A percentile compares a stretch with the other conserved stretches of the same genome.
Conservation (phyloP, 805 yeast species). For the Candida suzukii region DNA sequence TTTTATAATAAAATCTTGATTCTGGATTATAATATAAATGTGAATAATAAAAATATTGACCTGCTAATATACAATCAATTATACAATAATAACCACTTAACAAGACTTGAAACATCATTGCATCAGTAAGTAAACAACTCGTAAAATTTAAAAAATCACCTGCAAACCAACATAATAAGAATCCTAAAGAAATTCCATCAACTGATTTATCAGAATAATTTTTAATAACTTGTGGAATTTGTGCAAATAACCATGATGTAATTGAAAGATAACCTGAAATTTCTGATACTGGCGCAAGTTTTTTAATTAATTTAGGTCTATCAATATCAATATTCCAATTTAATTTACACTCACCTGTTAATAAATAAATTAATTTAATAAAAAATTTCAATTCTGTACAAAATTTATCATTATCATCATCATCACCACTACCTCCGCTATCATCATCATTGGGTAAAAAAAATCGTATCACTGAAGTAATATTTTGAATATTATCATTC, state of each 20-base stretch:
- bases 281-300: constrained; percentile 19
- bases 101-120: constrained; percentile 40
- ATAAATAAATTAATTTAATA: constrained; percentile 13
- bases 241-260: constrained; percentile 66
- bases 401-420: constrained; percentile 4
- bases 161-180: constrained; percentile 54
- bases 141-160: constrained; percentile 54
- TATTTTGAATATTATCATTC: no score
- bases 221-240: constrained; percentile 58
- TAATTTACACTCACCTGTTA: constrained; percentile 18
- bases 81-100: constrained; percentile 42
- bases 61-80: constrained; percentile 37
- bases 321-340: constrained; percentile 2
- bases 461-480: background rate
- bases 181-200: constrained; percentile 58
- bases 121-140: constrained; percentile 40
- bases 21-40: constrained; percentile 30
- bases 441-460: no score
- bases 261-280: constrained; percentile 34
- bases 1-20: constrained; percentile 18
- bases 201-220: constrained; percentile 56
- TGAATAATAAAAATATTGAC: constrained; percentile 44
- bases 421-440: no score
- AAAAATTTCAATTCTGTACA: constrained; percentile 16
- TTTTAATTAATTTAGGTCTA: constrained; percentile 10